Conservation (phyloP, 345 rosid genomes). For the Nephelium lappaceum region DNA sequence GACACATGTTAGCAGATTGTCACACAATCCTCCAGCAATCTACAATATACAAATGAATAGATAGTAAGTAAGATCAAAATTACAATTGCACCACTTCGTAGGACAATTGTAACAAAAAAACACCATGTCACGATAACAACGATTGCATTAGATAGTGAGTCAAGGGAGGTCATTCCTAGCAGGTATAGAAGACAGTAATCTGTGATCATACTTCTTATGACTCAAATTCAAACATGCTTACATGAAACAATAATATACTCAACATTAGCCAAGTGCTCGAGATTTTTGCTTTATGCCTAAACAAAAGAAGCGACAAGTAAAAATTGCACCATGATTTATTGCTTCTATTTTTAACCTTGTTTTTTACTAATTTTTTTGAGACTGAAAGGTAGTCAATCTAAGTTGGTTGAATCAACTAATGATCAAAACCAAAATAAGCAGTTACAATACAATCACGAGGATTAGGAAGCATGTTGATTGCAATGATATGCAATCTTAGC, state of each 20-base stretch:
- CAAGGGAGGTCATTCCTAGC: constrained; percentile 13
- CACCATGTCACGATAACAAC: neutral
- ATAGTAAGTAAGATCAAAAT: neutral
- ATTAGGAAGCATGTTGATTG: neutral
- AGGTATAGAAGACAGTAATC: neutral
- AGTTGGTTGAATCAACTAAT: neutral
- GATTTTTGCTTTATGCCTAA: too few relatives aligned
- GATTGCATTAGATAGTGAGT: neutral
- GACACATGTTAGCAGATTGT: constrained; percentile 83
- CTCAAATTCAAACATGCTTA: neutral
- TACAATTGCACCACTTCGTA: neutral
- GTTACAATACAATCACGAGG: neutral
- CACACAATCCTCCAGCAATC: constrained; percentile 97
- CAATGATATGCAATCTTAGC: neutral
- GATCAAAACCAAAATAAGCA: neutral
- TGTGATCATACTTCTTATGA: neutral
- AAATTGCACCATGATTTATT: neutral
- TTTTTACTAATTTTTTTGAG: too few relatives aligned
- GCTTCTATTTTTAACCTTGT: too few relatives aligned
- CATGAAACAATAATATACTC: neutral
- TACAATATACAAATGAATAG: constrained; percentile 28
- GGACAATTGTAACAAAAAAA: neutral
- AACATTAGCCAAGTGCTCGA: neutral
- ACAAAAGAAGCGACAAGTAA: neutral
- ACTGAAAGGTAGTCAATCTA: too few relatives aligned